These are phyloP conservation scores for Cystobasidium slooffiae DNA, from an alignment of 1,284 basidiomycete species.

Conservation along the genomic window DNA sequence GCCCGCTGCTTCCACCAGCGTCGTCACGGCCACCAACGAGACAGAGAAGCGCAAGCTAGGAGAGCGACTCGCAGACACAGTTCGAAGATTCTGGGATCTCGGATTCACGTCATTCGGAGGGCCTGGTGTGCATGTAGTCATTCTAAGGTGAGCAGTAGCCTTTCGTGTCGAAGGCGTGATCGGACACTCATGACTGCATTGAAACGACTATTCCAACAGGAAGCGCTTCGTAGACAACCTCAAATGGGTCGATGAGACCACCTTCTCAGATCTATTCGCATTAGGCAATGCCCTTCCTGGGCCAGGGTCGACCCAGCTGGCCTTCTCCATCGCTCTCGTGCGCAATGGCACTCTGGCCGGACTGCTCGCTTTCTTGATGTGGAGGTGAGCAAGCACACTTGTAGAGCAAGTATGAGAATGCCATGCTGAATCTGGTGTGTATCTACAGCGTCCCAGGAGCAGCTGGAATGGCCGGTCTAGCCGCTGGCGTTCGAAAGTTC, in stretches of 20 bases:
- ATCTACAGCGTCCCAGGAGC: conserved; percentile 60
- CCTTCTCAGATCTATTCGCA: conserved; percentile 58
- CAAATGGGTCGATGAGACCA: conserved; percentile 50
- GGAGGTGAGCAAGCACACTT: conserved; percentile 50
- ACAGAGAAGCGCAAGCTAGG: conserved; percentile 11
- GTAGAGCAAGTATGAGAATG: conserved; percentile 26
- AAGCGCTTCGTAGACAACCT: conserved; percentile 51
- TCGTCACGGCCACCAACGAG: background rate
- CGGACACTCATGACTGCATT: conserved; percentile 25
- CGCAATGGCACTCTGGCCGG: conserved; percentile 57
- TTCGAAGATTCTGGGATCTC: conserved; percentile 46
- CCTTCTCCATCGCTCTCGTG: conserved; percentile 58
- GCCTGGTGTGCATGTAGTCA: conserved; percentile 45
- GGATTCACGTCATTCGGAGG: conserved; percentile 50
- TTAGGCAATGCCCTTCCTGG: conserved; percentile 61
- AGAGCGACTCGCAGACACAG: conserved; percentile 31
- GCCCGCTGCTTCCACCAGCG: background rate
- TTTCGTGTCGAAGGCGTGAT: conserved; percentile 26
- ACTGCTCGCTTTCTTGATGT: conserved; percentile 56
- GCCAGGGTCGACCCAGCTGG: conserved; percentile 59
- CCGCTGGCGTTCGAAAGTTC: conserved; percentile 62
- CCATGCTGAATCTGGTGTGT: conserved; percentile 19
- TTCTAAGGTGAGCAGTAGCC: conserved; percentile 18
- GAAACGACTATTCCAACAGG: conserved; percentile 49
- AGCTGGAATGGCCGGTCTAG: conserved; percentile 63